Evolutionary conservation across 495 filamentous ascomycete genomes (phyloP).

Genomic region (Cenococcum geophilum): DNA sequence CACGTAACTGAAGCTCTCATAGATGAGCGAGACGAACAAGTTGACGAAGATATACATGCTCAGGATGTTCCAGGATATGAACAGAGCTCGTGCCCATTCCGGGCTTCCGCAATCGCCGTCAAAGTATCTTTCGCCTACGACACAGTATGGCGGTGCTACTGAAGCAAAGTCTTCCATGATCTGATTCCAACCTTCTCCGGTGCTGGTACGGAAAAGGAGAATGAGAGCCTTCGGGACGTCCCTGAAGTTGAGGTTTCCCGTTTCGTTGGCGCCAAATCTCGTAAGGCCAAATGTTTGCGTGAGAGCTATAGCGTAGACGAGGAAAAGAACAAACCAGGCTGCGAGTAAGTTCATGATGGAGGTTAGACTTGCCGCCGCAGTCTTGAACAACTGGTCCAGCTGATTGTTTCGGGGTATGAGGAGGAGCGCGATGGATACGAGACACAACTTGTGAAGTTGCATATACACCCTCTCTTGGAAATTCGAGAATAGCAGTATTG

Average conservation of each 20-base stretch:
- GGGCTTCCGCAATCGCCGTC: conserved; percentile 89
- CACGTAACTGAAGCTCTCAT: conserved; percentile 98
- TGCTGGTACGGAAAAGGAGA: conserved; percentile 84
- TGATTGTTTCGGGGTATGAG: conserved; percentile 96
- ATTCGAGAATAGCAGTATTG: conserved; percentile 59
- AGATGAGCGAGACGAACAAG: conserved; percentile 97
- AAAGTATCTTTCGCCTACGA: conserved; percentile 58
- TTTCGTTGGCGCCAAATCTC: conserved; percentile 67
- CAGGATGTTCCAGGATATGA: conserved; percentile 96
- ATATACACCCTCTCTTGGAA: conserved; percentile 54
- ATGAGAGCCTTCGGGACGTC: conserved; percentile 91
- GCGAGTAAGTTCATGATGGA: conserved; percentile 89
- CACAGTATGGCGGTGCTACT: conserved; percentile 70
- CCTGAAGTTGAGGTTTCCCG: conserved; percentile 83
- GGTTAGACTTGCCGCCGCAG: conserved; percentile 87
- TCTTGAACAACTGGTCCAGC: conserved; percentile 98
- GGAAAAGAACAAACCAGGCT: conserved; percentile 94
- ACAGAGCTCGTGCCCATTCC: conserved; percentile 77
- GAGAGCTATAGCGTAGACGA: conserved; percentile 92
- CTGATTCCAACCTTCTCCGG: conserved; percentile 92
- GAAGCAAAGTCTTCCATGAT: conserved; percentile 94
- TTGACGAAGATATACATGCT: conserved; percentile 99
- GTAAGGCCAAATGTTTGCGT: conserved; percentile 97
- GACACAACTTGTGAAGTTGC: conserved; percentile 84
- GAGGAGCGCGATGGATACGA: conserved; percentile 83